phyloP scores from a whole-genome alignment of 1,284 basidiomycete genomes.

The Exsudoporus floridanus region DNA sequence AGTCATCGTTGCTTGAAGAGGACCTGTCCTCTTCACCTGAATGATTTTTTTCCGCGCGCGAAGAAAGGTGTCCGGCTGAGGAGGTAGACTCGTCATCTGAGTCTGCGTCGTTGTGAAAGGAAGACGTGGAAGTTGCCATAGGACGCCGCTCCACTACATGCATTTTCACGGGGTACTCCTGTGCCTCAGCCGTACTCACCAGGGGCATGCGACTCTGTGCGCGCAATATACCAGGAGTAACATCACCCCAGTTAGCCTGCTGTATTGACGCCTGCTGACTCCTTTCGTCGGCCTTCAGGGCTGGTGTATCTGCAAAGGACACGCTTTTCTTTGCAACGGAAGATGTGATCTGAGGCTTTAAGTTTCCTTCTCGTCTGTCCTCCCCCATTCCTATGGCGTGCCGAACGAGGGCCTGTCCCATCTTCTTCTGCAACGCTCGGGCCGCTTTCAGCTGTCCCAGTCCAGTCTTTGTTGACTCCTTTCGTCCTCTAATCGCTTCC shows the following conservation, averaged over 20 bases:
- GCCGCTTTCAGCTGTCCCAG: slow-evolving; percentile 51
- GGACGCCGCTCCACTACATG: slow-evolving; percentile 64
- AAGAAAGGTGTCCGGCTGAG: slow-evolving; percentile 30
- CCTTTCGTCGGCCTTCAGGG: slow-evolving; percentile 14
- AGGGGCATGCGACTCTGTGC: slow-evolving; percentile 40
- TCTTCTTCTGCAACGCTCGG: slow-evolving; percentile 69
- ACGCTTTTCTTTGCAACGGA: slow-evolving; percentile 58
- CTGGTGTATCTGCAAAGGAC: slow-evolving; percentile 52
- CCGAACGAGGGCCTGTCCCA: slow-evolving; percentile 66
- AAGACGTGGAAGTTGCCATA: slow-evolving; percentile 24
- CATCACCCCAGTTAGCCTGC: slow-evolving; percentile 52
- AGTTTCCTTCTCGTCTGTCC: slow-evolving; percentile 39
- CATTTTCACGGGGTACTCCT: slow-evolving; percentile 59
- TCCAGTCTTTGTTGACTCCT: slow-evolving; percentile 51
- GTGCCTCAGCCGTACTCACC: slow-evolving; percentile 38
- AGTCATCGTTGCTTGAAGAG: slow-evolving; percentile 24
- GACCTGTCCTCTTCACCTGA: slow-evolving; percentile 10
- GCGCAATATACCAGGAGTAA: slow-evolving; percentile 50
- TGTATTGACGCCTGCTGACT: slow-evolving; percentile 1
- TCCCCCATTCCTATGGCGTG: slow-evolving; percentile 45
- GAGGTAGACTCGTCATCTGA: slow-evolving; percentile 51
- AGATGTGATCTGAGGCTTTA: slow-evolving; percentile 15
- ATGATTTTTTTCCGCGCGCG: slow-evolving; percentile 17
- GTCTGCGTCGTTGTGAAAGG: slow-evolving; percentile 31
- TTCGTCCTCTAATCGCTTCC: slow-evolving; percentile 50